Percentiles rank a stretch among this genome's conserved stretches.
Conservation (phyloP, 148 eudicot species). For the Cornus florida region DNA sequence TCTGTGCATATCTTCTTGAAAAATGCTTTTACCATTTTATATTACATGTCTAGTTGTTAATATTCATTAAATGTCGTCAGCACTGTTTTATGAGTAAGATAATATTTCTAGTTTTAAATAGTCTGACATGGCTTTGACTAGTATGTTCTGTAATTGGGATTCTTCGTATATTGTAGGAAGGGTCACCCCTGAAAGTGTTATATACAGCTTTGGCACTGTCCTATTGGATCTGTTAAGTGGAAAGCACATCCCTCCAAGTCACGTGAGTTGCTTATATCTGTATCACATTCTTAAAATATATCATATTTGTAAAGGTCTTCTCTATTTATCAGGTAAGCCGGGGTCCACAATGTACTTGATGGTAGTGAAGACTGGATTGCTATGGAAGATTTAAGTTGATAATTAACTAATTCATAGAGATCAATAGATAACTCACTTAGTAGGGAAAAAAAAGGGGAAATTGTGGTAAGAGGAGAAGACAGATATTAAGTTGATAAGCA, state of each 20-base stretch:
- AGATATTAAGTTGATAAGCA: no score
- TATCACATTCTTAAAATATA: not conserved
- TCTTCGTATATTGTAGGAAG: slow-evolving; percentile 55
- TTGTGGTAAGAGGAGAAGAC: no score
- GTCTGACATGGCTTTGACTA: not conserved
- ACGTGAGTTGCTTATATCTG: slow-evolving; percentile 43
- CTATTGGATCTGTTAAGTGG: slow-evolving; percentile 87
- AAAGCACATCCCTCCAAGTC: slow-evolving; percentile 94
- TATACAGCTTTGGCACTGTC: slow-evolving; percentile 84
- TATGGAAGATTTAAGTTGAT: no score
- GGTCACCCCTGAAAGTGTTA: slow-evolving; percentile 85
- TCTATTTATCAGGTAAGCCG: not conserved
- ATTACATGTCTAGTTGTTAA: not conserved
- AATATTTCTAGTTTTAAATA: not conserved
- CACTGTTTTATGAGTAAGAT: not conserved
- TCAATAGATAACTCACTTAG: no score
- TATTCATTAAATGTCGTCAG: not conserved
- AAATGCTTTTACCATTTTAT: not conserved
- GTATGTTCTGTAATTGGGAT: not conserved
- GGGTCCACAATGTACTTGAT: no score
- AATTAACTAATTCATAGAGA: no score
- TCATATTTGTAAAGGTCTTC: not conserved
- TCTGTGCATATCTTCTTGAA: not conserved
- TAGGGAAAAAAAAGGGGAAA: no score
- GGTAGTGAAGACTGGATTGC: no score